phyloP scores from a whole-genome alignment of 352 stramenopile genomes.

The Globisporangium spiculum region DNA sequence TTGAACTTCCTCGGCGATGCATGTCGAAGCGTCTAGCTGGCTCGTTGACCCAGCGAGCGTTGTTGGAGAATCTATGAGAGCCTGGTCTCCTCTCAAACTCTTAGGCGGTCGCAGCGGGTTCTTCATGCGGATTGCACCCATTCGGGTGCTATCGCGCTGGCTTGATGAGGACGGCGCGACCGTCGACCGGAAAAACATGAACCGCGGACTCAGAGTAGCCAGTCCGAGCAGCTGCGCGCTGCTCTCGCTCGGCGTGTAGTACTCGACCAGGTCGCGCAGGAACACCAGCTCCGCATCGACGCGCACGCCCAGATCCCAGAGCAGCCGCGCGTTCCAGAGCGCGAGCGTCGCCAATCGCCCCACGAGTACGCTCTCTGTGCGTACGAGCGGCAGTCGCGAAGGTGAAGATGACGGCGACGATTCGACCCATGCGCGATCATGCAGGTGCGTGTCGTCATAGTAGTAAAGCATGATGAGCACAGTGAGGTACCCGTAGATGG shows the following conservation, averaged over 20 bases:
- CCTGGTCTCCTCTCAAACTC: neutral
- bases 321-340: conserved; percentile 26
- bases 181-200: conserved; percentile 5
- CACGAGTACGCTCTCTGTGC: conserved; percentile 20
- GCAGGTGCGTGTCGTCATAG: conserved; percentile 16
- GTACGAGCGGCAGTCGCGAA: neutral
- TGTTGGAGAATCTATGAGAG: too few relatives aligned
- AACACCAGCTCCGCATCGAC: conserved; percentile 28
- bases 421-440: conserved; percentile 4
- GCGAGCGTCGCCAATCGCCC: conserved; percentile 24
- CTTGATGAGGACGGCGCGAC: neutral
- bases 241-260: conserved; percentile 16
- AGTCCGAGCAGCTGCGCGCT: conserved; percentile 7
- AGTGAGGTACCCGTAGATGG: conserved; percentile 22
- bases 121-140: neutral
- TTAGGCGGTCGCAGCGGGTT: neutral
- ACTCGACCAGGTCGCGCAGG: conserved; percentile 26
- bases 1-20: neutral
- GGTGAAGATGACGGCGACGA: neutral
- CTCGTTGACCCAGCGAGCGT: neutral
- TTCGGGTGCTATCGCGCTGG: neutral
- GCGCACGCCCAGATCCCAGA: conserved; percentile 30
- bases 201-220: neutral
- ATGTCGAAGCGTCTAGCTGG: neutral
- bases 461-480: conserved; percentile 26